phyloP scores from a whole-genome alignment of 257 asterid genomes.

The Solanum arcanum region DNA sequence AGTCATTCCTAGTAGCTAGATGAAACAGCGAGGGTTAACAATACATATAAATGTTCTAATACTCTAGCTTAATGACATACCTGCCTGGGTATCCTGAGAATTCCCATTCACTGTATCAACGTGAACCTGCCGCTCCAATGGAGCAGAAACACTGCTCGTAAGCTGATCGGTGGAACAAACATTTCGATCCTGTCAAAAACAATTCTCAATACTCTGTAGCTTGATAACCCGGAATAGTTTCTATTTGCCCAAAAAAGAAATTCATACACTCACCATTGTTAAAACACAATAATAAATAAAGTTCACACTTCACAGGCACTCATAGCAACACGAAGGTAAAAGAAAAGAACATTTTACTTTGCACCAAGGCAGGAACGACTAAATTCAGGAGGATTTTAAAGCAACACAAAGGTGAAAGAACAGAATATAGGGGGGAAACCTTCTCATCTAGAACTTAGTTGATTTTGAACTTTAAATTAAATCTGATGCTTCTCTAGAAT shows the following conservation, averaged over 20 bases:
- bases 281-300: background rate
- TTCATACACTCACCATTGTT: background rate
- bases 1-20: background rate
- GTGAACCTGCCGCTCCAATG: conserved; percentile 1
- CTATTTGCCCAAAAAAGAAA: background rate
- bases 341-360: background rate
- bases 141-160: background rate
- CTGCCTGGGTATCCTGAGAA: background rate
- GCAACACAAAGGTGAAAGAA: background rate
- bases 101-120: background rate
- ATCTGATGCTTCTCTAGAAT: background rate
- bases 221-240: background rate
- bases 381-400: background rate
- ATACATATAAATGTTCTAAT: background rate
- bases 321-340: background rate
- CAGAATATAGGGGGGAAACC: background rate
- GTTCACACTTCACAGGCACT: background rate
- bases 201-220: background rate
- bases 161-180: conserved; percentile 1
- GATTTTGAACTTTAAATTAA: background rate
- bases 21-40: background rate
- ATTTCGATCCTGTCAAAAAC: conserved; percentile 9
- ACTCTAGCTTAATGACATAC: conserved; percentile 1
- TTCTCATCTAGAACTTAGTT: background rate
- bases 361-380: background rate